phyloP scores from a whole-genome alignment of 148 eudicot species.

The Polygonum aviculare region DNA sequence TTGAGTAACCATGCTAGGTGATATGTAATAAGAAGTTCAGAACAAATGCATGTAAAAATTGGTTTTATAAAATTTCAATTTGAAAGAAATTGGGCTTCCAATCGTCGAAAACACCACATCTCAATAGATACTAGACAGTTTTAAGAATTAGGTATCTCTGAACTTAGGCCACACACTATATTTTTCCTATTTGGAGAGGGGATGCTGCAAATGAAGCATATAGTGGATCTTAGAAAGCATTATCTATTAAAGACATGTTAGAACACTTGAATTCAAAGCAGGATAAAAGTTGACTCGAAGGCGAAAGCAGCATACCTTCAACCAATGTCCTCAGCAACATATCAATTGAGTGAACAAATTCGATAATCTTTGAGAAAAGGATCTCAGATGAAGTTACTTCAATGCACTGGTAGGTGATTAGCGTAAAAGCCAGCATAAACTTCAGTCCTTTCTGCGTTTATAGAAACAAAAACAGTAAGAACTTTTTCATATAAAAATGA shows the following conservation, averaged over 20 bases:
- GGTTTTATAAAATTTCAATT: background rate
- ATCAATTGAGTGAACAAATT: constrained; percentile 31
- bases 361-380: constrained; percentile 48
- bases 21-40: background rate
- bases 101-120: background rate
- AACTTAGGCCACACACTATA: background rate
- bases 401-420: constrained; percentile 62
- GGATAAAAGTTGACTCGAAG: background rate
- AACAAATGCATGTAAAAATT: background rate
- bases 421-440: constrained; percentile 41
- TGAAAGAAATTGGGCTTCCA: background rate
- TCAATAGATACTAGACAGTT: background rate
- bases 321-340: constrained; percentile 39
- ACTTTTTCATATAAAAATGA: background rate
- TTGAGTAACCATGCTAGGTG: background rate
- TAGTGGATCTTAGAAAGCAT: background rate
- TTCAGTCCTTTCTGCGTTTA: constrained; percentile 61
- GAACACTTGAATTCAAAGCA: background rate
- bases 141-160: background rate
- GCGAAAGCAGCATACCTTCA: constrained; percentile 31
- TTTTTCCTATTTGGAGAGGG: background rate
- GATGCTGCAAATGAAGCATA: background rate
- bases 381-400: constrained; percentile 56
- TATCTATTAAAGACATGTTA: background rate
- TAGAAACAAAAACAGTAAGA: constrained; percentile 3